Percentiles rank a stretch among this genome's conserved stretches.
Evolutionary conservation across 164 flowering plant genomes (phyloP).

Genomic region (Vitis riparia): DNA sequence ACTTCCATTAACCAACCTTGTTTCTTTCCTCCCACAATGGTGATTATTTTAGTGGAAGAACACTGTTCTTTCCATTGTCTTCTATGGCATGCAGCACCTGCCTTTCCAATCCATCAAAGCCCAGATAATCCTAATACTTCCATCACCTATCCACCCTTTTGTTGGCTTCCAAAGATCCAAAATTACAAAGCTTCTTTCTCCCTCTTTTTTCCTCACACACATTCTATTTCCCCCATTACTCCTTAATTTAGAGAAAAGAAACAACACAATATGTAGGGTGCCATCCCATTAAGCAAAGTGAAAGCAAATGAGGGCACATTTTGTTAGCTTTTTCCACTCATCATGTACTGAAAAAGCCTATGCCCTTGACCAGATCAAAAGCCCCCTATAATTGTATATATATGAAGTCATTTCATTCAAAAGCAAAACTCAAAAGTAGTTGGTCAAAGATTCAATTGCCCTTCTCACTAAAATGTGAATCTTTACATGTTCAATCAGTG

Average conservation of each 20-base stretch:
- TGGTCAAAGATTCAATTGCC: conserved; percentile 7
- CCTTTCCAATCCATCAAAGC: no score
- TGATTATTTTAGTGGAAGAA: no score
- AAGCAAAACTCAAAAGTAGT: background rate
- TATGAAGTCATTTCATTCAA: background rate
- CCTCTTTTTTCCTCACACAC: background rate
- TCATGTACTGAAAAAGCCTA: background rate
- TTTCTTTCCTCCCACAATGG: no score
- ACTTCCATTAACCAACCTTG: no score
- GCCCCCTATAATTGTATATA: background rate
- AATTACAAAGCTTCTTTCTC: background rate
- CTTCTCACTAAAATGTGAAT: background rate
- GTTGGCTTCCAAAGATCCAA: background rate
- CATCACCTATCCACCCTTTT: background rate
- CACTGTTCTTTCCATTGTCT: no score
- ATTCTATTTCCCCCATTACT: background rate
- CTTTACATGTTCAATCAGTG: background rate
- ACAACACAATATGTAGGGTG: background rate
- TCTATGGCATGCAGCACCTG: no score
- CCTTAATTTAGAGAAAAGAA: conserved; percentile 2
- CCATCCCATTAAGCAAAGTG: background rate
- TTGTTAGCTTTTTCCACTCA: background rate
- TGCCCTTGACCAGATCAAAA: background rate
- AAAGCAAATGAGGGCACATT: background rate
- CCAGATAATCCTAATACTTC: no score